These are phyloP conservation scores for Allomyces arbusculus DNA, from an alignment of 192 early-diverging fungal species.

Conservation along the genomic window DNA sequence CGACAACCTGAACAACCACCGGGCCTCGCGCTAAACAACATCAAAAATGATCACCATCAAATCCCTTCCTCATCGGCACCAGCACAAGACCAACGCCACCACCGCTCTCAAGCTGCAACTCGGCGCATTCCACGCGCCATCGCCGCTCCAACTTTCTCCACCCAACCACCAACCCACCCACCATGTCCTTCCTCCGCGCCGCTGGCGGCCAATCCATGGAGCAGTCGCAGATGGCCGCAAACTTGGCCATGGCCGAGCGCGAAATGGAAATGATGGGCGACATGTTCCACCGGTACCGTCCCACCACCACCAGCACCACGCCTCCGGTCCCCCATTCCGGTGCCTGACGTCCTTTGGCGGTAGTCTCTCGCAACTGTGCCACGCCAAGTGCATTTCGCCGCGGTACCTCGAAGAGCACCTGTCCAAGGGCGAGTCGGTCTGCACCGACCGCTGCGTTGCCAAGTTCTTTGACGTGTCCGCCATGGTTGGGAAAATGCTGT, in stretches of 20 bases:
- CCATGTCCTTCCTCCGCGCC: conserved; percentile 14
- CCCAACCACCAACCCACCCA: conserved; percentile 1
- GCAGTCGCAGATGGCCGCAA: conserved; percentile 35
- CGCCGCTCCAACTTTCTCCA: neutral
- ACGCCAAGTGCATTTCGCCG: conserved; percentile 63
- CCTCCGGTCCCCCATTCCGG: no score
- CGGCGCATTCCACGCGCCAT: neutral
- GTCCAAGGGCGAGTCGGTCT: conserved; percentile 79
- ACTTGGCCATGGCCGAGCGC: conserved; percentile 54
- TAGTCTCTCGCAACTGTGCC: conserved; percentile 58
- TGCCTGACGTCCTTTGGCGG: neutral
- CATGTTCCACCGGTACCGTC: conserved; percentile 56
- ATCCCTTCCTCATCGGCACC: no score
- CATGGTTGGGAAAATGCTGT: conserved; percentile 23
- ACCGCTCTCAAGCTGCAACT: neutral
- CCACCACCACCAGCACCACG: no score
- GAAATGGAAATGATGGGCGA: conserved; percentile 68
- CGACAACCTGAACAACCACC: no score
- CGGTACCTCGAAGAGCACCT: conserved; percentile 60
- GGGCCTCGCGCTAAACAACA: no score
- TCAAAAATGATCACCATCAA: no score
- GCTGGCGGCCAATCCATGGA: conserved; percentile 6
- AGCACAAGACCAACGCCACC: no score
- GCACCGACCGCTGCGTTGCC: conserved; percentile 68
- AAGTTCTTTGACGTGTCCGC: conserved; percentile 73